Evolutionary conservation across 176 grass and related monocot species (phyloP), one percentile per base, ranked within the genome.

Genomic region (Aegilops umbellulata): DNA sequence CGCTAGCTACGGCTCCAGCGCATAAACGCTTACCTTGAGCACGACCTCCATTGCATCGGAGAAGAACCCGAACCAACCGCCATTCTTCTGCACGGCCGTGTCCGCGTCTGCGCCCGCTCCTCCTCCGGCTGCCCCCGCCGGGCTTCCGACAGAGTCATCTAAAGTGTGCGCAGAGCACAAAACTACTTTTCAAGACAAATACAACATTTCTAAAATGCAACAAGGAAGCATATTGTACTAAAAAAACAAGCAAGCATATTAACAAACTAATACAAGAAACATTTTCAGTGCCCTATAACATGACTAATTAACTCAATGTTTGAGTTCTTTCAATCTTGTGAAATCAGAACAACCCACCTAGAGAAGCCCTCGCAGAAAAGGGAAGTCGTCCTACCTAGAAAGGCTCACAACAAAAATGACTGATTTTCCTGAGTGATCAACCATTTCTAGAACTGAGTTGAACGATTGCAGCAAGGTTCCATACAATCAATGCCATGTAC

Each of bases 51-150:
- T 81, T 31, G 88, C 82, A 10, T 99, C 94, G 74, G 92, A 92
- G 57, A 99, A 96, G 88, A 99, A 96, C 31, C 92, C 97, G 74
- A 99, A 96, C 94, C 97, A 99, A 0, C 97, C 94, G 11, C 92
- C 92, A 75, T 80, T 99, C 84, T 99, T 94, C 86, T 92, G 88
- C 25, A n/a, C 88, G 13, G 88, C 86, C 69, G 85, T 51, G 4
- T 35, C 86, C 2, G 81, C 88, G 14, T 88, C 93, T 1, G 23
- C 27, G 27, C 27, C 27, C 5, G 69, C 88, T 29, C 60, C 71
- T 32, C 39, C 82, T 0, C 77, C 86, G 5, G 58, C 84, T 15
- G 78, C 73, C 11, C 25, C 88, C 1, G 85, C 57, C 13, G 84
- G 1, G 41, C 41, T 42, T 42, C 2, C 41, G 2, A 2, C 41